Conservation (phyloP, 441 rosid species). For the Metrosideros polymorpha region DNA sequence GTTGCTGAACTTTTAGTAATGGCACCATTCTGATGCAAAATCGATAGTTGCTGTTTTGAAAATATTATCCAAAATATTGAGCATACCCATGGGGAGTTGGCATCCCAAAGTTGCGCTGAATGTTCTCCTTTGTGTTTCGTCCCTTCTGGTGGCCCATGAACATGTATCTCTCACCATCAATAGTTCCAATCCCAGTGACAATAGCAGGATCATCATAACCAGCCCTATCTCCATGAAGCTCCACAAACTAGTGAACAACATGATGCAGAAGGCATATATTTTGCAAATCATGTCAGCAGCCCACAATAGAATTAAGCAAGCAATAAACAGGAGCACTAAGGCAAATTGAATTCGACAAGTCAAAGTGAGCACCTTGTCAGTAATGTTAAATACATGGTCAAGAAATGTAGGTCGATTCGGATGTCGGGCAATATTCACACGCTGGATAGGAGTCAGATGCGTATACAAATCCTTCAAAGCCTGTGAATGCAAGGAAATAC, state of each 20-base stretch:
- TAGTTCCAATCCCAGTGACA: conserved; percentile 87
- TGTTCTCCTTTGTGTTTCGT: conserved; percentile 94
- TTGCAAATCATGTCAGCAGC: background rate
- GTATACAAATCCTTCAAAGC: conserved; percentile 73
- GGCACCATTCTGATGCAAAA: background rate
- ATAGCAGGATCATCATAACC: conserved; percentile 99
- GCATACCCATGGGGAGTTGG: conserved; percentile 97
- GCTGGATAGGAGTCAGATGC: conserved; percentile 79
- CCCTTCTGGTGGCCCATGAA: conserved; percentile 98
- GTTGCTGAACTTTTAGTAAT: background rate
- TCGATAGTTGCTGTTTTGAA: background rate
- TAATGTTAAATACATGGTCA: conserved; percentile 82
- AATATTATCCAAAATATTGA: background rate
- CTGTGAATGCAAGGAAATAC: conserved; percentile 22
- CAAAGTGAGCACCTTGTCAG: conserved; percentile 65
- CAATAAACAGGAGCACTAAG: background rate
- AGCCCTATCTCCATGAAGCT: conserved; percentile 96
- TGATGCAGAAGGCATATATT: background rate
- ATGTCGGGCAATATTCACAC: conserved; percentile 90
- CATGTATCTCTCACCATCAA: conserved; percentile 84
- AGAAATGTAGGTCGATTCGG: conserved; percentile 97
- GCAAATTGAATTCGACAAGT: background rate
- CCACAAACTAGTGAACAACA: conserved; percentile 21
- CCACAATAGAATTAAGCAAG: background rate
- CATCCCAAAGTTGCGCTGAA: conserved; percentile 94